Evolutionary conservation across 306 rosid species (phyloP).

Genomic region (Hippophae tibetana): DNA sequence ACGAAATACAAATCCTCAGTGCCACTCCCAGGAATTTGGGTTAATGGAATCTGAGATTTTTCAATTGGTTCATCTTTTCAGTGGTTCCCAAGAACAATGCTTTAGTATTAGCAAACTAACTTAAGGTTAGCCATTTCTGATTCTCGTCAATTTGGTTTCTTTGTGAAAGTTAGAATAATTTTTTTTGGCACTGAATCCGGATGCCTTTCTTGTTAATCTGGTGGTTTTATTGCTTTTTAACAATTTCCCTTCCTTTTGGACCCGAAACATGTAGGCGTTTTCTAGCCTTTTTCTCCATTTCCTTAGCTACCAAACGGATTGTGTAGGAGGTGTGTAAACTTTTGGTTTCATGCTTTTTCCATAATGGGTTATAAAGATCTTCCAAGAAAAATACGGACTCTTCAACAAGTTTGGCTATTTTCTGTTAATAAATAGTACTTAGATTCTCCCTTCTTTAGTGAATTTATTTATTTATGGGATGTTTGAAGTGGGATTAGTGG

Average conservation of each 20-base stretch:
- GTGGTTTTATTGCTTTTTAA: background rate
- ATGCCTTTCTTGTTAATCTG: background rate
- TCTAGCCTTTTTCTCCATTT: background rate
- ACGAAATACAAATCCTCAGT: conserved; percentile 11
- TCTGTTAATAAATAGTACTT: too few species aligned
- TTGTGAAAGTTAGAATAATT: too few species aligned
- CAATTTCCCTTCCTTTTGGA: background rate
- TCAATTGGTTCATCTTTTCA: background rate
- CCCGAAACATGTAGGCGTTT: background rate
- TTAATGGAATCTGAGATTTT: conserved; percentile 6
- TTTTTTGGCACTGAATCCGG: too few species aligned
- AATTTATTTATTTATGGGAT: too few species aligned
- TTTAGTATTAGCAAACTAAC: background rate
- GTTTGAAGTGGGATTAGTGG: too few species aligned
- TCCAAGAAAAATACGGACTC: too few species aligned
- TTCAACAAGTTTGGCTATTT: too few species aligned
- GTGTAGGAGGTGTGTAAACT: too few species aligned
- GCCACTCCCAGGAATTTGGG: conserved; percentile 5
- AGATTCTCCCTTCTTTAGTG: too few species aligned
- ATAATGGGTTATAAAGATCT: background rate
- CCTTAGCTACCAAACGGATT: background rate
- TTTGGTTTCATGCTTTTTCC: background rate
- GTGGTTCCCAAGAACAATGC: background rate
- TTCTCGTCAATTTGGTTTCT: too few species aligned
- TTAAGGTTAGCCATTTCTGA: background rate